These are phyloP conservation scores for Suillus plorans DNA, from an alignment of 768 basidiomycete genomes.

Conservation along the genomic window DNA sequence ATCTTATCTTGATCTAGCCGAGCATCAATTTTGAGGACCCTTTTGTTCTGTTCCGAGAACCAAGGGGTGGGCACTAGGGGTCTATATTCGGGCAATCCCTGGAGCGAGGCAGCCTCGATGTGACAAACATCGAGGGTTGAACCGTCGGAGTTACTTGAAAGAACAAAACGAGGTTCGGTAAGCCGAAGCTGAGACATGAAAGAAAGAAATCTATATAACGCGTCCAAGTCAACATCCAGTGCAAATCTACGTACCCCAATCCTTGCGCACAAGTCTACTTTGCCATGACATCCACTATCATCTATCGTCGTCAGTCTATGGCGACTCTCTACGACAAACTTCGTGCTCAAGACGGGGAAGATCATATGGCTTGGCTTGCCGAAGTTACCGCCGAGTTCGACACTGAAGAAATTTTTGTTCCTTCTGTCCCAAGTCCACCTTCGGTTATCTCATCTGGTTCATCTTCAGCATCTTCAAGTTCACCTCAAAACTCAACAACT, in stretches of 20 bases:
- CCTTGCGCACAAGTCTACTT: neutral
- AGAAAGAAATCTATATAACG: conserved; percentile 37
- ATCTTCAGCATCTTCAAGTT: conserved; percentile 21
- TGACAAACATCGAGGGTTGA: conserved; percentile 33
- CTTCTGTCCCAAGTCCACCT: conserved; percentile 18
- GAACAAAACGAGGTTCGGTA: conserved; percentile 42
- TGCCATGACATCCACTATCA: conserved; percentile 28
- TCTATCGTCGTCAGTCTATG: conserved; percentile 37
- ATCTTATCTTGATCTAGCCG: conserved; percentile 10
- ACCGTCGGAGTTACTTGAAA: conserved; percentile 38
- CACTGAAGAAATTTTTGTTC: conserved; percentile 27
- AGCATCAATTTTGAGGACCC: conserved; percentile 1
- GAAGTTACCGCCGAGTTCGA: conserved; percentile 27
- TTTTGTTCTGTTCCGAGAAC: conserved; percentile 17
- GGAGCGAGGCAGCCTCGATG: conserved; percentile 38
- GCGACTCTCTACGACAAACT: conserved; percentile 35
- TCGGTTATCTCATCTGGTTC: conserved; percentile 30
- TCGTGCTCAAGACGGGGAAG: conserved; percentile 34
- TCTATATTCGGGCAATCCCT: conserved; percentile 18
- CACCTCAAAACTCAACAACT: conserved; percentile 13
- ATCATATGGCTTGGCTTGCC: conserved; percentile 33
- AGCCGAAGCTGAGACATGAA: conserved; percentile 38
- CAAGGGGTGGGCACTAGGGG: conserved; percentile 15
- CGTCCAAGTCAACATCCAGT: neutral
- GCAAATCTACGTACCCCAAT: neutral